Evolutionary conservation across 257 asterid genomes (phyloP), one percentile per base, ranked within the genome.

Genomic region (Lycium ferocissimum): DNA sequence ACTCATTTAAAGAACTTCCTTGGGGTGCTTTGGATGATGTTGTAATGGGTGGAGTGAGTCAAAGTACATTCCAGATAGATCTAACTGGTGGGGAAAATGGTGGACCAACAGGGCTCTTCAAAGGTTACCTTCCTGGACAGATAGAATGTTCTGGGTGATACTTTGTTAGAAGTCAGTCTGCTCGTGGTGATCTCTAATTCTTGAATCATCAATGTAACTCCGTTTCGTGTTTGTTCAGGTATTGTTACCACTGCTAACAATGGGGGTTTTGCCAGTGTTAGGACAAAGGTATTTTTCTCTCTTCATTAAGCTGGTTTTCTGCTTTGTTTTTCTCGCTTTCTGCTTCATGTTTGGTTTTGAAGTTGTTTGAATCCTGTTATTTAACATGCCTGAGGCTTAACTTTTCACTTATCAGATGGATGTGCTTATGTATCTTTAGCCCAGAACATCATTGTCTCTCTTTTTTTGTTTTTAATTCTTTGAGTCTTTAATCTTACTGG

Each of bases 1-100:
- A 86, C 83, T 86, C 87, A 80, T 90, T 93, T 38, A 89, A 90
- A 90, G 97, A 95, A 79, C 91, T 95, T 88, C 86, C 93, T 37
- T 96, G 99, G 99, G 99, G 99, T 83, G 93, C 98, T 8, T 88
- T 96, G 89, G 99, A 96, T 89, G 99, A 96, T 89, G 97, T 96
- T 85, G 99, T 96, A 85, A 96, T 96, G 99, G 99, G 99, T 87
- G 99, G 99, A 82, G 98, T 96, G 85, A 96, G 99, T 89, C 97
- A 95, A 86, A 92, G 98, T 90, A 63, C 91, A 80, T 96, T 96
- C 88, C 91, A 69, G 63, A 86, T 95, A 57, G 97, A 95, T 90
- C 94, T 93, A 83, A 90, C 70, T 15, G 96, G 97, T 11, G 92
- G 97, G 84, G 99, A 95, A 87, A 91, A 89, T 89, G 98, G 95